Conservation (phyloP, 495 filamentous ascomycete genomes). For the Hyaloscypha hepaticicola region DNA sequence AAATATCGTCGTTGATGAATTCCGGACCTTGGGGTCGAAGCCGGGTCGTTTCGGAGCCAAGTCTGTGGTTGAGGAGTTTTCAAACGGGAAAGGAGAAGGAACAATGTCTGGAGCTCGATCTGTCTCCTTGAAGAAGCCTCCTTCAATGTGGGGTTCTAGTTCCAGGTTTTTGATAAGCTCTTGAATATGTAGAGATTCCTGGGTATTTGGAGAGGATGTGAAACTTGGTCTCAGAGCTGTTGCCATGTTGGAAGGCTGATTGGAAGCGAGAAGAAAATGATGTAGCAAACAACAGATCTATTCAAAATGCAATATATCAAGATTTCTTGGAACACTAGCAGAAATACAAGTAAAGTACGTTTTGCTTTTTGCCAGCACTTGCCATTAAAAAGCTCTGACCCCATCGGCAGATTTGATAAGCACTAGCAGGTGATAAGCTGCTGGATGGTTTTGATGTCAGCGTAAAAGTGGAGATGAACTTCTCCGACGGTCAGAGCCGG, state of each 20-base stretch:
- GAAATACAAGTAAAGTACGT: too few species aligned
- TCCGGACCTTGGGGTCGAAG: slow-evolving; percentile 41
- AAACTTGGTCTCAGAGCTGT: slow-evolving; percentile 28
- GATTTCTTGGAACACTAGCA: too few species aligned
- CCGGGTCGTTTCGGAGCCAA: slow-evolving; percentile 32
- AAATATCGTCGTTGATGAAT: slow-evolving; percentile 54
- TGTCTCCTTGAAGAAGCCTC: slow-evolving; percentile 64
- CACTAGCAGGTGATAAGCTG: neutral
- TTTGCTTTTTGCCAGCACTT: neutral
- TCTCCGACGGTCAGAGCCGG: neutral
- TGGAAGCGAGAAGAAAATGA: neutral
- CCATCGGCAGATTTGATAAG: slow-evolving; percentile 1
- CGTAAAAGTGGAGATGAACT: neutral
- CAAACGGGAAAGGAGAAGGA: slow-evolving; percentile 48
- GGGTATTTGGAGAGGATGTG: slow-evolving; percentile 25
- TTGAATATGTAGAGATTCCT: slow-evolving; percentile 39
- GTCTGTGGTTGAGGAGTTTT: slow-evolving; percentile 21
- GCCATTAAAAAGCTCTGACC: neutral
- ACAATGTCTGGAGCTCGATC: slow-evolving; percentile 52
- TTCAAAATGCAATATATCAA: too few species aligned
- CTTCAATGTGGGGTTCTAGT: slow-evolving; percentile 56
- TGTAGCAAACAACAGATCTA: neutral
- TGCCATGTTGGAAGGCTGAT: slow-evolving; percentile 13
- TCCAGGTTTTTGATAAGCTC: slow-evolving; percentile 44
- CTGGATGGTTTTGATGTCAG: neutral